Base-by-base conservation (phyloP, 2,329 filamentous ascomycete genomes). In the Ceratocystis harringtonii region DNA sequence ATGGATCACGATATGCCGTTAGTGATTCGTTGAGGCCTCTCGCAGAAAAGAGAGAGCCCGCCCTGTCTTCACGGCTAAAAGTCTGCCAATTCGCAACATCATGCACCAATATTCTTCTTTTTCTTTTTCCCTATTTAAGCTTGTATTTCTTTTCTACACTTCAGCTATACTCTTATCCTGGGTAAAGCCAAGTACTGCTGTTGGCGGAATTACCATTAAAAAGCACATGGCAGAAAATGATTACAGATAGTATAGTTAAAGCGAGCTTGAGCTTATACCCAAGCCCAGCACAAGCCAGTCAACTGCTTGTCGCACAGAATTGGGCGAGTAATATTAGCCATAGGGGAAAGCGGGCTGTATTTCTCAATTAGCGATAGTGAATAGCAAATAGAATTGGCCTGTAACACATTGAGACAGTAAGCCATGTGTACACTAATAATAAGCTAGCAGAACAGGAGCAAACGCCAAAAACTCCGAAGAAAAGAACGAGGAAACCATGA, bases 1-100 rank as follows among this genome's bases (percentile, higher is more conserved):
- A 87, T 94, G 70, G 87, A 91, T 70, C 85, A 86, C 72, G 86
- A 88, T 36, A 58, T 57, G 48, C 22, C 43, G 28, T 43, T 57
- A 3, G 30, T 41, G 19, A 57, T 30, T 44, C 36, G 45, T n/a
- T 50, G 25, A 28, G 48, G 22, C 10, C 10, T 50, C 22, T n/a
- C 8, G 55, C 36, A 41, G 12, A 41, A 36, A 41, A 15, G 36
- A 41, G 28, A 7, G 15, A 36, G 25, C 12, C 32, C 25, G 25
- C 12, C 32, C 25, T 58, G 12, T 36, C n/a, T 57, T 22, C 4
- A 10, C 4, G 12, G 3, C 36, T 4, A 6, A 52, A 28, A 25
- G 48, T 28, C 48, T 28, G 48, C 22, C 10, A 52, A 12, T 10
- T 52, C 15, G 48, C 48, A 52, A 15, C 22, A 41, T 52, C 22